phyloP scores from a whole-genome alignment of 2,329 filamentous ascomycete species.

The Xylariaceae sp. region DNA sequence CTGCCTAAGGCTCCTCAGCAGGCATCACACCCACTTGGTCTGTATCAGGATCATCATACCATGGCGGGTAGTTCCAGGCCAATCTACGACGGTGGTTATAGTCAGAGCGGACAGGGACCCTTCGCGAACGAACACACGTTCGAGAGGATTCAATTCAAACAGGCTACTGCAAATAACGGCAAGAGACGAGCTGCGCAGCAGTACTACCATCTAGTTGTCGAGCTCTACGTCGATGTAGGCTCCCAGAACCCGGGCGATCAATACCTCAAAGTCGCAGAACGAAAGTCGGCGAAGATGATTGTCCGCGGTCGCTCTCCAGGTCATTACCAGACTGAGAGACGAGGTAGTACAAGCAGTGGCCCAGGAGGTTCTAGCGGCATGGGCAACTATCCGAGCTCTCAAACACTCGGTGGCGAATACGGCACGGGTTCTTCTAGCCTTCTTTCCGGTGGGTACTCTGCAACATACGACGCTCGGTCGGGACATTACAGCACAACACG shows the following conservation, averaged over 20 bases:
- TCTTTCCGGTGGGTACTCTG: slow-evolving; percentile 36
- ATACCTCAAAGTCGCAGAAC: slow-evolving; percentile 66
- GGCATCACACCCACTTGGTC: slow-evolving; percentile 39
- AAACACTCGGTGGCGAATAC: slow-evolving; percentile 39
- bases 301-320: slow-evolving; percentile 80
- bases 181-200: slow-evolving; percentile 87
- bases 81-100: slow-evolving; percentile 40
- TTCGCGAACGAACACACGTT: slow-evolving; percentile 59
- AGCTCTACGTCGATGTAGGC: slow-evolving; percentile 68
- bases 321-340: slow-evolving; percentile 68
- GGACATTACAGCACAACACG: slow-evolving; percentile 39
- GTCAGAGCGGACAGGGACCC: slow-evolving; percentile 33
- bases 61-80: slow-evolving; percentile 33
- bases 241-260: slow-evolving; percentile 40
- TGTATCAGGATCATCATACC: slow-evolving; percentile 40
- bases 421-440: slow-evolving; percentile 35
- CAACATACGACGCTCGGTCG: slow-evolving; percentile 38
- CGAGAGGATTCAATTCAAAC: slow-evolving; percentile 91
- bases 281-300: slow-evolving; percentile 75
- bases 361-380: slow-evolving; percentile 58
- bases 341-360: slow-evolving; percentile 64
- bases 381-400: slow-evolving; percentile 42
- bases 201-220: slow-evolving; percentile 85
- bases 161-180: slow-evolving; percentile 88
- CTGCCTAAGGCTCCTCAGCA: slow-evolving; percentile 58